Conservation (phyloP, 2,329 filamentous ascomycete genomes). For the Penicillium sp. region DNA sequence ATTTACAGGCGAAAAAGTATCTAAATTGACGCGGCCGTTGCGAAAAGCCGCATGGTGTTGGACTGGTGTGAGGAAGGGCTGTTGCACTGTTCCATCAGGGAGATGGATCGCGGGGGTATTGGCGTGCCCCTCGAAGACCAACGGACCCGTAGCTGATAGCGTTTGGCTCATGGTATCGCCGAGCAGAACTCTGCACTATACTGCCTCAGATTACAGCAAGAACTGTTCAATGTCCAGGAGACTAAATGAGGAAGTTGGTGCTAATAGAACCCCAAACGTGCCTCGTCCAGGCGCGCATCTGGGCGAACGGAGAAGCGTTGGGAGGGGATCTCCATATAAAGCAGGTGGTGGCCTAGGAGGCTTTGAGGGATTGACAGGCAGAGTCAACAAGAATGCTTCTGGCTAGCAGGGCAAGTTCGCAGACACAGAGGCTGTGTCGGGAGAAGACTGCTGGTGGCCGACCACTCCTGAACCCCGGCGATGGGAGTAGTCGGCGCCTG, state of each 20-base stretch:
- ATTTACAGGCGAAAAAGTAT: slow-evolving; percentile 83
- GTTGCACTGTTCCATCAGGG: slow-evolving; percentile 31
- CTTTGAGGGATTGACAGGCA: slow-evolving; percentile 19
- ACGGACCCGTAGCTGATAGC: slow-evolving; percentile 26
- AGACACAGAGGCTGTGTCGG: slow-evolving; percentile 15
- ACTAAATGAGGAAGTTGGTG: neutral
- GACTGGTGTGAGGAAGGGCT: slow-evolving; percentile 29
- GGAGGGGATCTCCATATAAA: slow-evolving; percentile 25
- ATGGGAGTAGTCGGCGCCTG: neutral
- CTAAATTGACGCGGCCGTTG: slow-evolving; percentile 58
- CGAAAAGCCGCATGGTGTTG: slow-evolving; percentile 33
- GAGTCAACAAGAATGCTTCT: slow-evolving; percentile 17
- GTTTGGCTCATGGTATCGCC: slow-evolving; percentile 31
- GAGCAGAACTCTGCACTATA: neutral
- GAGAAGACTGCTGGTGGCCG: slow-evolving; percentile 5
- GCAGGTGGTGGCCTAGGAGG: slow-evolving; percentile 13
- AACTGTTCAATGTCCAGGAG: neutral
- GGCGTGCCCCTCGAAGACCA: slow-evolving; percentile 29
- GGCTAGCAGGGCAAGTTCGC: neutral
- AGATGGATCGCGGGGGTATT: slow-evolving; percentile 34
- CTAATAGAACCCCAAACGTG: slow-evolving; percentile 7
- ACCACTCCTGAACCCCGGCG: neutral
- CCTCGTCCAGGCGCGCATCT: slow-evolving; percentile 17
- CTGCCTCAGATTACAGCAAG: neutral
- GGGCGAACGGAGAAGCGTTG: slow-evolving; percentile 7